Evolutionary conservation across 2,329 filamentous ascomycete genomes (phyloP), one percentile per base, ranked within the genome.

Genomic region (Monilinia aucupariae): DNA sequence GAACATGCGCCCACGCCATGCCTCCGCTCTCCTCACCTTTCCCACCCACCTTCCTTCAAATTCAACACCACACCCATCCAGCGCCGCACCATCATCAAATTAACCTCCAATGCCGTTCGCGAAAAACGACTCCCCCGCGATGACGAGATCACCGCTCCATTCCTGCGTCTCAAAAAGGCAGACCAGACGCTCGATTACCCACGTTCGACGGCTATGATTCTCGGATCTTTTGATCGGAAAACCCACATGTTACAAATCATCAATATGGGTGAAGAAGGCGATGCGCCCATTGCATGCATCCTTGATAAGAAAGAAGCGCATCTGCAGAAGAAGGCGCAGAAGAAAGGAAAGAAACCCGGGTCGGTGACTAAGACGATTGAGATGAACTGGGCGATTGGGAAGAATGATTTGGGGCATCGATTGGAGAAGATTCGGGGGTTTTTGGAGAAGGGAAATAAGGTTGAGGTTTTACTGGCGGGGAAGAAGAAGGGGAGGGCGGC

Each of bases 381-480:
- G 77, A 70, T 97, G 70, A 93, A 91, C 75, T 97, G 92, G 92
- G 86, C 88, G 41, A 96, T 96, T 71, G 86, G 86, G 65, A 72
- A 76, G 15, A 83, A 93, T 72, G 92, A 97, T 77, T 75, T 96
- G 59, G 77, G 77, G n/a, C 87, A 90, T 74, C 84, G 87, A 72
- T 74, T 94, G 74, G 82, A 82, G 71, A 84, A 85, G 76, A 74
- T 93, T 70, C 76, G 76, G 65, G 80, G 78, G 61, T 96, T 96
- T 73, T 73, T 97, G 72, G 78, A 74, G 10, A 90, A 91, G 74
- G 92, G 92, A 0, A 82, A 83, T 73, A 85, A 81, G 72, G 91
- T 97, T 25, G 88, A 94, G 73, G 72, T 97, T 13, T 71, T 88
- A 60, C 70, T 97, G 55, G 84, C 85, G 64, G 83, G 83, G 74